Evolutionary conservation across 257 asterid genomes (phyloP), one percentile per base, ranked within the genome.

Genomic region (Ophiorrhiza pumila): DNA sequence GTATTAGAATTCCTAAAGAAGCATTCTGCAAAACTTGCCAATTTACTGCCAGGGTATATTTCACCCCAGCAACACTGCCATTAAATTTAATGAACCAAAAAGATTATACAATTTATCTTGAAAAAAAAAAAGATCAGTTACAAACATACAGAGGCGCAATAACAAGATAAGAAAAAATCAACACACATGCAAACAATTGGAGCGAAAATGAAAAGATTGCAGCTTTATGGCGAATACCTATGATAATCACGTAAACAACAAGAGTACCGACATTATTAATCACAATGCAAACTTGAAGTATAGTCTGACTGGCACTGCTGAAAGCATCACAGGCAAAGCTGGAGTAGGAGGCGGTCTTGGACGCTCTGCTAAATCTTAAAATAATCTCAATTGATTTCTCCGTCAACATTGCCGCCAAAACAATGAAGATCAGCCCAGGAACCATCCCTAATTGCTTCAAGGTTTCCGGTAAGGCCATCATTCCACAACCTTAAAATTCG

Each of bases 391-490:
- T 74, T n/a, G 97, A 91, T 83, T 86, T 89, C 65, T 89, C 88
- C 71, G 97, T 91, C 79, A 91, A 64, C 71, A 91, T 58, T 41
- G 89, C 88, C 5, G 90, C 96, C 66, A 91, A 45, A 4, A 91
- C 63, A 55, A 91, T 91, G 37, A 77, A 79, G 39, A 89, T 71
- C 34, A 91, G 72, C 13, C 97, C 96, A 0, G 96, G 92, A 69
- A 91, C 74, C 17, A 68, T 79, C 13, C 97, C 97, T 65, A 88
- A 85, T 66, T 91, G 90, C 79, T 89, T 89, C 35, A 91, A 86
- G 4, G 97, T 89, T 34, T 88, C 89, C 71, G 96, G 97, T 4
- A 91, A 87, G 53, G 97, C 93, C 97, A 91, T 91, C 41, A 91
- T 91, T 49, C 97, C 93, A 62, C n/a, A n/a, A n/a, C n/a, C n/a